A percentile compares a stretch with the other conserved stretches of the same genome.
Evolutionary conservation across 306 rosid genomes (phyloP).

Genomic region (Glycine latifolia): DNA sequence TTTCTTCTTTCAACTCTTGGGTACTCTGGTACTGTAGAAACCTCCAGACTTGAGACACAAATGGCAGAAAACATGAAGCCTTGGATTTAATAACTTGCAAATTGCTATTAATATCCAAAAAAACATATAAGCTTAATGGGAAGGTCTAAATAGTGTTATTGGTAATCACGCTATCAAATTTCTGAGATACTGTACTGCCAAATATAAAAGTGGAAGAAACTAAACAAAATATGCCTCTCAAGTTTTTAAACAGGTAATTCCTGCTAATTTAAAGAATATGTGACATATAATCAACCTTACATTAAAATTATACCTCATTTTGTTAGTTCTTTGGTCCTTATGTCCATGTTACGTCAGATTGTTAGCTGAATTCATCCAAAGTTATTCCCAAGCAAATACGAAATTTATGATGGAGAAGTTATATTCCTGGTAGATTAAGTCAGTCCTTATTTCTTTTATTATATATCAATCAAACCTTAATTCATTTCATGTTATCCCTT

Average conservation of each 20-base stretch:
- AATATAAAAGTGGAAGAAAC: background rate
- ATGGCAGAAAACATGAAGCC: background rate
- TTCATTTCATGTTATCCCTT: slow-evolving; percentile 8
- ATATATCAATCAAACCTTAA: background rate
- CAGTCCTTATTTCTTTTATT: background rate
- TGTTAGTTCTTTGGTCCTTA: background rate
- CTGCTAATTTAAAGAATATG: background rate
- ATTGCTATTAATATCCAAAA: too few relatives aligned
- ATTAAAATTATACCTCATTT: background rate
- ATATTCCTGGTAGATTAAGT: background rate
- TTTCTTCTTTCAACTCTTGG: background rate
- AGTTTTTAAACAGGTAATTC: background rate
- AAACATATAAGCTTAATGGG: background rate
- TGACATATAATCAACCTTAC: background rate
- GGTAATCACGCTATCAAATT: slow-evolving; percentile 2
- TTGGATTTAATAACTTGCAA: slow-evolving; percentile 18
- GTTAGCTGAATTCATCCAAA: background rate
- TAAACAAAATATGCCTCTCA: background rate
- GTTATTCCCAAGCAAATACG: background rate
- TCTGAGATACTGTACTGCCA: background rate
- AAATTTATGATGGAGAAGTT: background rate
- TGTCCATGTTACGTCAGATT: background rate
- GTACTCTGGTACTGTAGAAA: background rate
- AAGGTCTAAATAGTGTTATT: background rate
- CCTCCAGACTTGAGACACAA: background rate